Percentiles rank a stretch among this genome's conserved stretches.
These are phyloP conservation scores for Cnidoscolus chayamansa DNA, from an alignment of 441 rosid species.

Conservation along the genomic window DNA sequence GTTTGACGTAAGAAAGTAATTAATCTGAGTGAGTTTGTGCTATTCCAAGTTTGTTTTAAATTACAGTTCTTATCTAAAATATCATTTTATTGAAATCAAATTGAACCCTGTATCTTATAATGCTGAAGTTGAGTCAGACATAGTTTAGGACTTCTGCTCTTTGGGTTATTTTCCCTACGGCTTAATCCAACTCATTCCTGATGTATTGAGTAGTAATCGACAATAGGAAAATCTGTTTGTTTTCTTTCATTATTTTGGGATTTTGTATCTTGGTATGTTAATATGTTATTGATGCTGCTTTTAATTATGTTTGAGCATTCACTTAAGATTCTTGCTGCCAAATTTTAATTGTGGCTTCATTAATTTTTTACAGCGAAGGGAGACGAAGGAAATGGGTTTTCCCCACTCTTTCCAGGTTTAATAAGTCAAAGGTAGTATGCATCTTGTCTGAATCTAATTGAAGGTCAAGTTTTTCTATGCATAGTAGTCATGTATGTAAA, in stretches of 20 bases:
- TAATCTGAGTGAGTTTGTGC: conserved; percentile 1
- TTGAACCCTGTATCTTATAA: background rate
- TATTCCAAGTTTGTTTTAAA: background rate
- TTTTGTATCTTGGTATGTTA: background rate
- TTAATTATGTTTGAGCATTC: background rate
- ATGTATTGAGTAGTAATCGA: background rate
- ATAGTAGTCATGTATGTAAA: background rate
- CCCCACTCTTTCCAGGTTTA: conserved; percentile 59
- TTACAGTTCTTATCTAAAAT: background rate
- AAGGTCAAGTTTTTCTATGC: background rate
- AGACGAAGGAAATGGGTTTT: conserved; percentile 93
- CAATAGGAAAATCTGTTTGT: background rate
- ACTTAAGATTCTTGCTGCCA: conserved; percentile 2
- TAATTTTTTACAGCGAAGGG: conserved; percentile 69
- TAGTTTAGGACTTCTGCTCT: background rate
- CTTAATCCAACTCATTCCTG: background rate
- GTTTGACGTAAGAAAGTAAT: background rate
- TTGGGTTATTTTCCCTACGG: background rate
- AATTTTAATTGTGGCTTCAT: conserved; percentile 22
- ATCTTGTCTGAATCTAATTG: conserved; percentile 21
- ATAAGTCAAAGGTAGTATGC: conserved; percentile 50
- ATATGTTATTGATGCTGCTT: background rate
- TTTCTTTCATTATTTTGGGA: conserved; percentile 6
- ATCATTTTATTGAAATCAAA: background rate
- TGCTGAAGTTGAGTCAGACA: background rate